Base-by-base conservation (phyloP, 768 basidiomycete species). In the Leccinum subgranulosum region DNA sequence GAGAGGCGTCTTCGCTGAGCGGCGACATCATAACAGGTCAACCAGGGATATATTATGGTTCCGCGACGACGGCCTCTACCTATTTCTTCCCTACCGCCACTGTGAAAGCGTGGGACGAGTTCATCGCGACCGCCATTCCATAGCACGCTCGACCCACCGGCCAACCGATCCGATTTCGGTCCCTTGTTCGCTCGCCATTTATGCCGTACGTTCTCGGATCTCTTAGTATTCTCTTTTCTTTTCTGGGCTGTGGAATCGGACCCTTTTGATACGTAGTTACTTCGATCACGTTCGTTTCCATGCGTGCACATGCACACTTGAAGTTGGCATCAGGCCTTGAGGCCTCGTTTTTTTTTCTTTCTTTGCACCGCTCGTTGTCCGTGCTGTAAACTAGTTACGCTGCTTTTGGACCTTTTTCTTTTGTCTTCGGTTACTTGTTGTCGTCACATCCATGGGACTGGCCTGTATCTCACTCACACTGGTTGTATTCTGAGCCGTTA, bases 31-130 rank as follows among this genome's bases (percentile, higher is more conserved):
- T 88, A n/a, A 77, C 79, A 6, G 85, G 85, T 6, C 77, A 77
- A 34, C 76, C 79, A 28, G 84, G 77, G 12, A 81, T 90, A 29
- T 81, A 77, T 54, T 81, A 83, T 51, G 84, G 84, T 3, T 75
- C 77, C 0, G 74, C 75, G 1, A 75, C 78, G 14, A 79, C 79
- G 10, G 74, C 72, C 39, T 84, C 81, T 21, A 84, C 82, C 11
- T 83, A 80, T 62, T 71, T 80, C 17, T 84, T 79, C 63, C 84
- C 85, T 10, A 67, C 75, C 0, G 79, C 79, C 1, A 87, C 84
- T 3, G 76, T 81, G 48, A 76, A 76, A 6, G 83, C 84, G 1
- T 87, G 85, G 85, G 64, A 77, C 29, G 68, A 73, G 4, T 85
- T 80, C 60, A 75, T 83, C 19, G 69, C 66, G 21, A 79, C 81